Evolutionary conservation across 495 filamentous ascomycete genomes (phyloP), one percentile per base, ranked within the genome.

Genomic region (Penicillium atrosanguineum): DNA sequence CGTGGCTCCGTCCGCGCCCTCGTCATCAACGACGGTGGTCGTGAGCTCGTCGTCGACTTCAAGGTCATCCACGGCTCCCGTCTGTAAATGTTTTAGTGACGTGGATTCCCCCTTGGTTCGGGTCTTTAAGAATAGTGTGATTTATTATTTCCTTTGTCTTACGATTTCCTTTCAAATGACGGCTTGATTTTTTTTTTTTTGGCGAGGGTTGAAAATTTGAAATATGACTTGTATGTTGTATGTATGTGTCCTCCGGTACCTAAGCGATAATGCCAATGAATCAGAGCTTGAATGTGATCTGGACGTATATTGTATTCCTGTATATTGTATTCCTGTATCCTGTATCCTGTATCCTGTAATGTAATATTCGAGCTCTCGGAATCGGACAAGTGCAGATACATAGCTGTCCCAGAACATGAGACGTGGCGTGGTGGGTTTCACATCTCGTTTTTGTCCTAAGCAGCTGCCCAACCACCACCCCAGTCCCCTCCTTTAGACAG

Each of bases 41-140:
- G 85, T 64, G 94, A 98, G 83, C 83, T 98, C 69, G 94, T 89
- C 59, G 94, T 98, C 57, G 94, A 98, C 85, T 95, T 91, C 86
- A 97, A 96, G 85, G 87, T 97, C 64, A 88, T 97, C 69, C 95
- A 97, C 70, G 83, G 82, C 52, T 85, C 82, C 53, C 76, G 84
- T 53, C 73, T 88, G 75, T 88, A 85, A 74, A 75, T 68, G 47
- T 42, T 26, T n/a, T 44, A 23, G 23, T 26, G 23, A 28, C 50
- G 25, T 46, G 50, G 50, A 23, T 23, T 2, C 23, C 23, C 23
- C 49, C 43, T 60, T 52, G 55, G 31, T 34, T 34, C 55, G 46
- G 45, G 41, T 48, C 7, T 50, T 46, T 50, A 31, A 45, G 37
- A 46, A 19, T 47, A 14, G 38, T 50, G 25, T 43, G 25, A 40